A percentile compares a stretch with the other conserved stretches of the same genome.
Conservation (phyloP, 2,329 filamentous ascomycete genomes). For the Nemania sp. region DNA sequence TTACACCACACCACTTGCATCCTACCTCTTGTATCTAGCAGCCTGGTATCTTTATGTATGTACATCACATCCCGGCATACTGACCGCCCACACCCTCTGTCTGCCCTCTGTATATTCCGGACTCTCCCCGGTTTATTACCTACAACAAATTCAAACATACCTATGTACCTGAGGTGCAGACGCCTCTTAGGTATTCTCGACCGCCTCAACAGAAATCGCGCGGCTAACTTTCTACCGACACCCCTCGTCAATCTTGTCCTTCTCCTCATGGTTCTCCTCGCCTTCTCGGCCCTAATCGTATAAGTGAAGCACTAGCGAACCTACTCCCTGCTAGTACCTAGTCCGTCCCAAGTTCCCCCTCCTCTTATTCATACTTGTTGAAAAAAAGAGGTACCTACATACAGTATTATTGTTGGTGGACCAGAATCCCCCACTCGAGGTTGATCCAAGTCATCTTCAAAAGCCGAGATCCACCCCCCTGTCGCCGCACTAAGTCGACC, state of each 20-base stretch:
- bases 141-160: constrained; percentile 20
- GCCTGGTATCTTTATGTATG: background rate
- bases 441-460: constrained; percentile 28
- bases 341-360: constrained; percentile 12
- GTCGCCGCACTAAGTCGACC: constrained; percentile 29
- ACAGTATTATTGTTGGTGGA: constrained; percentile 27
- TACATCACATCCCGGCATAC: background rate
- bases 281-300: background rate
- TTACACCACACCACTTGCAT: constrained; percentile 11
- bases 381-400: constrained; percentile 7
- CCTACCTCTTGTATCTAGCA: background rate
- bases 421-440: constrained; percentile 29
- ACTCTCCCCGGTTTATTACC: constrained; percentile 13
- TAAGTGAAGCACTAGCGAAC: constrained; percentile 13
- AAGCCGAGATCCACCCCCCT: constrained; percentile 26
- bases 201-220: constrained; percentile 30
- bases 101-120: constrained; percentile 2
- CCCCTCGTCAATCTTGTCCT: background rate
- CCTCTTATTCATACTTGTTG: too few relatives aligned
- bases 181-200: constrained; percentile 2
- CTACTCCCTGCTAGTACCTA: constrained; percentile 9
- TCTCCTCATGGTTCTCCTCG: constrained; percentile 15
- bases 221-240: constrained; percentile 15
- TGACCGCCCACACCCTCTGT: constrained; percentile 16
- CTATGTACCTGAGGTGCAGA: constrained; percentile 12